Base-by-base conservation (phyloP, 306 rosid genomes). In the Quercus agrifolia region DNA sequence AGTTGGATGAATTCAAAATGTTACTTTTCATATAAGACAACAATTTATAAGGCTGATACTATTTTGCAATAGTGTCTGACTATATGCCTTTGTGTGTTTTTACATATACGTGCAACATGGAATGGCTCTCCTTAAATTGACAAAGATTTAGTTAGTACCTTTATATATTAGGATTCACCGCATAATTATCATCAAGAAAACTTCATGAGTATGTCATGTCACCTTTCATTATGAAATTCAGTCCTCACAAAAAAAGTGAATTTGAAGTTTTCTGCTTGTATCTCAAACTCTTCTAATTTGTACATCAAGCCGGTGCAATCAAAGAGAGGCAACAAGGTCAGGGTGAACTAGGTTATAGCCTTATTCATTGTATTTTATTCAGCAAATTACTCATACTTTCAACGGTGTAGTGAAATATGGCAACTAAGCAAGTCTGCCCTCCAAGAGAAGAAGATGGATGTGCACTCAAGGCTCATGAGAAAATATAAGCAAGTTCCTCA, bases 391-490 rank as follows among this genome's bases (percentile, higher is more conserved):
- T 74, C 17, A 20, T 18, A 49, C 25, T 70, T 77, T 68, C n/a
- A 31, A 17, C 44, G 14, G 4, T 82, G 87, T 85, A 93, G 98
- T 58, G 97, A 93, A 14, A 89, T 91, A 73, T 79, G 84, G 92
- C 74, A 87, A 78, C 86, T 90, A 56, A 91, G 94, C 75, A 91
- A 79, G 87, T 88, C 97, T 79, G 94, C 91, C 41, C 81, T 93
- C 83, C 82, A 85, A 76, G 86, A 84, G 75, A 90, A 91, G 78
- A 77, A 73, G 80, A 85, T 85, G 78, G 97, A 93, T 69, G 91
- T 93, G 85, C 98, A 93, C 84, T 90, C 98, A 4, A 93, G 87
- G 79, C 91, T 88, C 71, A 91, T 93, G 98, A 84, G 92, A 46
- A 88, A 87, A 57, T 61, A 88, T 51, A 79, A 86, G 77, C 93